Evolutionary conservation across 1,284 basidiomycete species (phyloP).

Genomic region (Pisolithus thermaeus): DNA sequence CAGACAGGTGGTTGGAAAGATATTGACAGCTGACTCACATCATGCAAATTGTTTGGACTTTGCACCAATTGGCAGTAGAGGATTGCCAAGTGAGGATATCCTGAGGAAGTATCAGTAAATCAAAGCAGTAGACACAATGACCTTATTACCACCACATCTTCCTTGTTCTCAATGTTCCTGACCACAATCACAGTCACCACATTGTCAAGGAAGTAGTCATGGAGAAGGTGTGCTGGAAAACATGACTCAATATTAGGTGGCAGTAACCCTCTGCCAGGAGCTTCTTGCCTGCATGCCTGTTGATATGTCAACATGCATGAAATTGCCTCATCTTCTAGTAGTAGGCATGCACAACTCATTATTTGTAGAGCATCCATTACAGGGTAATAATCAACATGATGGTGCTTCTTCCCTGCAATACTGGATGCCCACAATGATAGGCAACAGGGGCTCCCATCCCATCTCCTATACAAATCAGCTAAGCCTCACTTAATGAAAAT

Average conservation of each 20-base stretch:
- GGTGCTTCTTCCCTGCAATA: constrained; percentile 94
- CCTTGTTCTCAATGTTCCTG: constrained; percentile 98
- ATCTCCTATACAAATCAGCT: not conserved
- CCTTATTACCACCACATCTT: constrained; percentile 79
- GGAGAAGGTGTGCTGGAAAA: too few relatives aligned
- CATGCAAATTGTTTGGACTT: constrained; percentile 90
- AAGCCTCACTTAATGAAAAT: not conserved
- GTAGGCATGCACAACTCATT: constrained; percentile 95
- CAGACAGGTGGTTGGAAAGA: constrained; percentile 90
- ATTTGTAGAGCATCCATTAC: constrained; percentile 98
- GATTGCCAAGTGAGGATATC: constrained; percentile 91
- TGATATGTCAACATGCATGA: constrained; percentile 98
- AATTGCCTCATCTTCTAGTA: constrained; percentile 78
- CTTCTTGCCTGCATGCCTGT: constrained; percentile 93
- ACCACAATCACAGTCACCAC: too few relatives aligned
- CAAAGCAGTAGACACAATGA: not conserved
- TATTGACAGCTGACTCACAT: constrained; percentile 91
- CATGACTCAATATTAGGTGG: constrained; percentile 99
- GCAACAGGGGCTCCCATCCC: constrained; percentile 98
- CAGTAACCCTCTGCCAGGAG: constrained; percentile 96
- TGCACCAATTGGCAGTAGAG: constrained; percentile 97
- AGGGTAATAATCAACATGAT: constrained; percentile 90
- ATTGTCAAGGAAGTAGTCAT: too few relatives aligned
- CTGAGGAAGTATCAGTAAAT: constrained; percentile 32
- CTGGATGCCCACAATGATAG: constrained; percentile 98